Evolutionary conservation across 805 yeast species (phyloP).

Genomic region (Tetrapisispora nanseiensis): DNA sequence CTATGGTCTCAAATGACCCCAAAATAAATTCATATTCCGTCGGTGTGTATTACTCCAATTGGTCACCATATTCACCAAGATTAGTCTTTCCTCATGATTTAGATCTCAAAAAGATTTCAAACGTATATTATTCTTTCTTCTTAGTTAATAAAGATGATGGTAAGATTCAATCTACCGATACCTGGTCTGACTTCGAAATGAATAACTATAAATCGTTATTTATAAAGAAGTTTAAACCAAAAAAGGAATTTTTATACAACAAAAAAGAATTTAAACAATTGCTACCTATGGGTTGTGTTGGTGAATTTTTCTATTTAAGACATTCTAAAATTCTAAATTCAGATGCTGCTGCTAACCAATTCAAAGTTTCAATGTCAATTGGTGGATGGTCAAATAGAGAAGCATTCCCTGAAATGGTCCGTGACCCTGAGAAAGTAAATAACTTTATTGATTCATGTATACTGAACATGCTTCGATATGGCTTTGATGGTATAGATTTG

Average conservation of each 20-base stretch:
- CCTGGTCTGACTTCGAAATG: conserved; percentile 53
- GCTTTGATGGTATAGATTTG: conserved; percentile 84
- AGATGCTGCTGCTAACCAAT: conserved; percentile 18
- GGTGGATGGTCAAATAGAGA: conserved; percentile 68
- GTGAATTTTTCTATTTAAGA: conserved; percentile 42
- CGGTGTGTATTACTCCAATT: conserved; percentile 44
- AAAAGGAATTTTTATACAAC: not conserved
- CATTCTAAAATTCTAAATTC: not conserved
- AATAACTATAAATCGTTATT: conserved; percentile 15
- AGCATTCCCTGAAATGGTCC: conserved; percentile 39
- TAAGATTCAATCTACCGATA: conserved; percentile 44
- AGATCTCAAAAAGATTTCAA: conserved; percentile 48
- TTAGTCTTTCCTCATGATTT: conserved; percentile 52
- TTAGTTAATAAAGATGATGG: conserved; percentile 48
- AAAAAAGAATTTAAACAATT: not conserved
- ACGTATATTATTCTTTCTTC: conserved; percentile 72
- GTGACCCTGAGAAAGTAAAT: conserved; percentile 30
- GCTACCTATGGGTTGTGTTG: conserved; percentile 38
- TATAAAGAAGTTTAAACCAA: conserved; percentile 4
- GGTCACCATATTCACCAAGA: conserved; percentile 59
- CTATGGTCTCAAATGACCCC: not conserved
- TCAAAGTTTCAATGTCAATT: conserved; percentile 60
- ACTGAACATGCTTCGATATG: conserved; percentile 39
- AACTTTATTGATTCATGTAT: conserved; percentile 44
- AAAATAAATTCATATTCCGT: conserved; percentile 12